phyloP scores from a whole-genome alignment of 2,329 filamentous ascomycete genomes.

The Ilyonectria robusta region DNA sequence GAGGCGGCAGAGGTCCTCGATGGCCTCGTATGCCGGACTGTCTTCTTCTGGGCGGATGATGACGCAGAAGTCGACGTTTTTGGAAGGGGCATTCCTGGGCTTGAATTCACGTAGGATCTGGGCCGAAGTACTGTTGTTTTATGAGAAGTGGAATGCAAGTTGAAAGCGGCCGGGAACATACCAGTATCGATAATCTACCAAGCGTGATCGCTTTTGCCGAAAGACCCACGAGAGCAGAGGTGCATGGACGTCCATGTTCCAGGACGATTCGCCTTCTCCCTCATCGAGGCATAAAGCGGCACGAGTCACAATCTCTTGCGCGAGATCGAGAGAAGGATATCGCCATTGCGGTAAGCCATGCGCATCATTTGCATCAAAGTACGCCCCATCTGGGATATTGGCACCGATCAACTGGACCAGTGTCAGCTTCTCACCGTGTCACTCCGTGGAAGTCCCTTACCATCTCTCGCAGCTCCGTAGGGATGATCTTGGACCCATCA shows the following conservation, averaged over 20 bases:
- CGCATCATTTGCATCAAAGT: not conserved
- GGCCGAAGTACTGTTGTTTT: not conserved
- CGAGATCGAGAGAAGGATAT: not conserved
- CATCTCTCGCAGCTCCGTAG: not conserved
- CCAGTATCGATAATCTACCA: not conserved
- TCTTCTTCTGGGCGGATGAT: not conserved
- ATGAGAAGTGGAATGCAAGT: not conserved
- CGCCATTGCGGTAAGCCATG: not conserved
- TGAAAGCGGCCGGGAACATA: not conserved
- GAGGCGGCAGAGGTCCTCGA: conserved; percentile 8
- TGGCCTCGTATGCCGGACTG: not conserved
- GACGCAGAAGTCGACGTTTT: conserved; percentile 35
- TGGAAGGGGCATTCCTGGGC: conserved; percentile 5
- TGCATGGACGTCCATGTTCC: not conserved
- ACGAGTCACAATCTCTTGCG: not conserved
- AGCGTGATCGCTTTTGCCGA: not conserved
- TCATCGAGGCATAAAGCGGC: not conserved
- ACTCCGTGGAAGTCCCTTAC: not conserved
- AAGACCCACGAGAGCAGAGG: conserved; percentile 1
- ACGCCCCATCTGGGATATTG: not conserved
- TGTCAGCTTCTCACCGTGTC: not conserved
- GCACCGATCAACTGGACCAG: not conserved
- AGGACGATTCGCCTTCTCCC: not conserved
- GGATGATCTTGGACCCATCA: not conserved
- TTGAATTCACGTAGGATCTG: conserved; percentile 4